Evolutionary conservation across 192 early-diverging fungal species (phyloP).

Genomic region (Umbelopsis sp.): DNA sequence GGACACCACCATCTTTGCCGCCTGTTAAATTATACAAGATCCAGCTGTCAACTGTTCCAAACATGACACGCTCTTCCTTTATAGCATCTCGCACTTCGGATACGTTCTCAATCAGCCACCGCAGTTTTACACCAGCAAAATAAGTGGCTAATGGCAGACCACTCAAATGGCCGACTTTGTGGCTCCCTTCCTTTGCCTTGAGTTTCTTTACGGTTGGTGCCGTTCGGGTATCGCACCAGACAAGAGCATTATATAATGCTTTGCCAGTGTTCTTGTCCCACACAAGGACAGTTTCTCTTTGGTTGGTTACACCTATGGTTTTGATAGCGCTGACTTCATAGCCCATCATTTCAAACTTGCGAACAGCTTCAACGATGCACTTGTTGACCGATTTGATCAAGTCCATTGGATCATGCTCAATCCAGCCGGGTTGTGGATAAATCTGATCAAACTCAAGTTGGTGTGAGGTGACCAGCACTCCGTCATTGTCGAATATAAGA

Average conservation of each 20-base stretch:
- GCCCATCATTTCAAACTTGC: conserved; percentile 69
- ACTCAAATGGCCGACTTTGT: conserved; percentile 56
- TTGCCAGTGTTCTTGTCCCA: conserved; percentile 87
- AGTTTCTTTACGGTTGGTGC: conserved; percentile 70
- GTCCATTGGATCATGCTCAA: conserved; percentile 84
- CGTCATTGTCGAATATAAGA: conserved; percentile 83
- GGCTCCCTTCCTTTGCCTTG: conserved; percentile 45
- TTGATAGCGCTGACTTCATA: conserved; percentile 49
- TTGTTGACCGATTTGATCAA: conserved; percentile 73
- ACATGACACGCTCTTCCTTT: conserved; percentile 71
- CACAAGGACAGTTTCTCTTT: conserved; percentile 89
- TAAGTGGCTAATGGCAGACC: conserved; percentile 93
- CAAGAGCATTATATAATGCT: conserved; percentile 86
- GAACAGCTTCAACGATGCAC: conserved; percentile 71
- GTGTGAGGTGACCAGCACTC: conserved; percentile 69
- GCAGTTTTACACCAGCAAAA: conserved; percentile 90
- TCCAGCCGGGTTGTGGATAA: conserved; percentile 82
- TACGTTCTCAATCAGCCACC: conserved; percentile 90
- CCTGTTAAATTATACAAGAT: conserved; percentile 88
- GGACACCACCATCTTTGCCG: conserved; percentile 67
- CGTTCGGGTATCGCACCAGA: conserved; percentile 92
- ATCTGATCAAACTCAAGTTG: conserved; percentile 83
- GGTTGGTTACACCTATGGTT: conserved; percentile 91
- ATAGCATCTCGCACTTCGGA: conserved; percentile 70
- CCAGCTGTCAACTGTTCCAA: conserved; percentile 97